A percentile compares a stretch with the other conserved stretches of the same genome.
Conservation (phyloP, 495 filamentous ascomycete species). For the Penicillium diatomitis region DNA sequence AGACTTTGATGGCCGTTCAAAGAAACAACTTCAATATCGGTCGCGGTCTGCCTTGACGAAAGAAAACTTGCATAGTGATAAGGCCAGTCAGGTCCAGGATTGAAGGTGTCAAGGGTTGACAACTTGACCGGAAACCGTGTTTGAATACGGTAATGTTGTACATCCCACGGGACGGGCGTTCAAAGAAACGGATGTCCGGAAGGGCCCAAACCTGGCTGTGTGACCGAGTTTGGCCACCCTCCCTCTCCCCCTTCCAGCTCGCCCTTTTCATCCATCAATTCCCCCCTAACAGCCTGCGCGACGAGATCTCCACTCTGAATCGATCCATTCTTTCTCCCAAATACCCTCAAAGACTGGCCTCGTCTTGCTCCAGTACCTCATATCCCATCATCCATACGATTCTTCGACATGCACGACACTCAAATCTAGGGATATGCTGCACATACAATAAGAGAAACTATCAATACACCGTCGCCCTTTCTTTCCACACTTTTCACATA, state of each 20-base stretch:
- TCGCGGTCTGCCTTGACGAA: no score
- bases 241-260: neutral
- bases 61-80: no score
- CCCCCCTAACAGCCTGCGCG: neutral
- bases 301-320: neutral
- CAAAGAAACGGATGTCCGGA: neutral
- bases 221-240: neutral
- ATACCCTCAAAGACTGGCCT: no score
- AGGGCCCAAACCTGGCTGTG: constrained; percentile 1
- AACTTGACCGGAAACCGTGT: no score
- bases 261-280: constrained; percentile 5
- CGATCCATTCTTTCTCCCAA: neutral
- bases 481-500: neutral
- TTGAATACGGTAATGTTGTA: neutral
- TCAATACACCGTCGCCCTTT: no score
- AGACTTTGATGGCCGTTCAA: no score
- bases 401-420: constrained; percentile 13
- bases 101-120: no score
- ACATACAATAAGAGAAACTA: no score
- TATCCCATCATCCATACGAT: neutral
- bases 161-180: neutral
- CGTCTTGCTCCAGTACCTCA: neutral
- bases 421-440: constrained; percentile 5
- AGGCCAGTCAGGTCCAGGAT: no score
- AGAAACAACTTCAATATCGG: no score